phyloP scores from a whole-genome alignment of 768 basidiomycete genomes.

The Rhodotorula toruloides region DNA sequence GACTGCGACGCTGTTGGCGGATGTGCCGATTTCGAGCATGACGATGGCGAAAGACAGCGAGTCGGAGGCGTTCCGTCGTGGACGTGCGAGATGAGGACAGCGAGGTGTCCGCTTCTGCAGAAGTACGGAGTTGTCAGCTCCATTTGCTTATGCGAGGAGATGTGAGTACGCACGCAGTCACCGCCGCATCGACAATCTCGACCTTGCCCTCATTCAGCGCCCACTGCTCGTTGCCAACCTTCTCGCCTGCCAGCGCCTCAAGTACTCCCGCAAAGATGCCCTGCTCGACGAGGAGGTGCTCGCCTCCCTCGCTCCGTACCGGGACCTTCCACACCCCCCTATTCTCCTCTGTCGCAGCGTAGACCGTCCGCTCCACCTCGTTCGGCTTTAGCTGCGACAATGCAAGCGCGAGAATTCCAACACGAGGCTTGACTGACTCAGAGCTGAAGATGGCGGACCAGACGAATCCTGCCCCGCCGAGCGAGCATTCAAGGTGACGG shows the following conservation, averaged over 20 bases:
- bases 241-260: slow-evolving; percentile 36
- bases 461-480: slow-evolving; percentile 45
- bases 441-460: slow-evolving; percentile 43
- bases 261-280: slow-evolving; percentile 28
- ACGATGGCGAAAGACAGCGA: slow-evolving; percentile 43
- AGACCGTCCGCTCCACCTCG: slow-evolving; percentile 37
- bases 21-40: slow-evolving; percentile 28
- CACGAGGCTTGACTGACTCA: slow-evolving; percentile 32
- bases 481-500: slow-evolving; percentile 40
- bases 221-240: slow-evolving; percentile 43
- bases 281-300: slow-evolving; percentile 29
- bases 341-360: slow-evolving; percentile 36
- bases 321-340: slow-evolving; percentile 37
- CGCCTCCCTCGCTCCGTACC: slow-evolving; percentile 15
- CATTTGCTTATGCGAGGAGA: too few relatives aligned
- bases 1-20: slow-evolving; percentile 3
- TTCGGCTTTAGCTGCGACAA: slow-evolving; percentile 26
- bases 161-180: slow-evolving; percentile 6
- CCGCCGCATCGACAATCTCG: slow-evolving; percentile 44
- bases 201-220: slow-evolving; percentile 40
- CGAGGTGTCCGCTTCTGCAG: slow-evolving; percentile 39
- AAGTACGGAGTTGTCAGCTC: neutral
- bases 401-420: slow-evolving; percentile 36
- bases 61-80: slow-evolving; percentile 18
- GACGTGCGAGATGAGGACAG: slow-evolving; percentile 43